A percentile compares a stretch with the other conserved stretches of the same genome.
These are phyloP conservation scores for Picea sitchensis DNA, from an alignment of 75 land plant species.

Conservation along the genomic window DNA sequence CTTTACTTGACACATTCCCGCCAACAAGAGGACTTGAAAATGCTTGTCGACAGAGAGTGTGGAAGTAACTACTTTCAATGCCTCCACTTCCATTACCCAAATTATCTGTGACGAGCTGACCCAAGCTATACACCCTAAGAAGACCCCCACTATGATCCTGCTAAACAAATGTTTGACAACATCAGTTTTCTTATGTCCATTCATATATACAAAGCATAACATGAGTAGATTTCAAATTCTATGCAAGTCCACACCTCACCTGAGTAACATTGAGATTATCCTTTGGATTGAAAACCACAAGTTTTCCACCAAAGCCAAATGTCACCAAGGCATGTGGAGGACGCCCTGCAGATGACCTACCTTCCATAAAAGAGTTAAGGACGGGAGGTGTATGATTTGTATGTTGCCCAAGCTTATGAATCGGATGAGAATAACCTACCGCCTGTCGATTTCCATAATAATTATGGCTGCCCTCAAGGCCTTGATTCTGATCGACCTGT, in stretches of 20 bases:
- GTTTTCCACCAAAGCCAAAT: constrained; percentile 98
- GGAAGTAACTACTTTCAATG: constrained; percentile 30
- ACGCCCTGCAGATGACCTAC: constrained; percentile 77
- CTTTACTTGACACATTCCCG: constrained; percentile 71
- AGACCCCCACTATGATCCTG: constrained; percentile 35
- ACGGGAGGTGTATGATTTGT: constrained; percentile 25
- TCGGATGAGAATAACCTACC: constrained; percentile 21
- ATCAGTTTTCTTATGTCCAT: background rate
- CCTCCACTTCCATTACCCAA: constrained; percentile 8
- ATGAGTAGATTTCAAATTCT: background rate
- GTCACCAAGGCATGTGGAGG: constrained; percentile 85
- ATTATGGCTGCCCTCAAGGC: constrained; percentile 18
- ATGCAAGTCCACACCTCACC: constrained; percentile 25
- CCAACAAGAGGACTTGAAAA: constrained; percentile 87
- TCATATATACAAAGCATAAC: background rate
- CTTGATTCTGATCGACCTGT: constrained; percentile 20
- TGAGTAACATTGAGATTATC: constrained; percentile 44
- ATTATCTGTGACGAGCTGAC: constrained; percentile 36
- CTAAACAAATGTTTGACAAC: constrained; percentile 11
- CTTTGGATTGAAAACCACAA: constrained; percentile 63
- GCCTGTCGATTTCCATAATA: constrained; percentile 26
- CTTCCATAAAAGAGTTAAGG: constrained; percentile 24
- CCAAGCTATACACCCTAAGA: constrained; percentile 46
- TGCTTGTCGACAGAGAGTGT: constrained; percentile 37
- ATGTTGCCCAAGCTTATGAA: constrained; percentile 24